Conservation (phyloP, 2,329 filamentous ascomycete genomes). For the Cryphonectria japonica region DNA sequence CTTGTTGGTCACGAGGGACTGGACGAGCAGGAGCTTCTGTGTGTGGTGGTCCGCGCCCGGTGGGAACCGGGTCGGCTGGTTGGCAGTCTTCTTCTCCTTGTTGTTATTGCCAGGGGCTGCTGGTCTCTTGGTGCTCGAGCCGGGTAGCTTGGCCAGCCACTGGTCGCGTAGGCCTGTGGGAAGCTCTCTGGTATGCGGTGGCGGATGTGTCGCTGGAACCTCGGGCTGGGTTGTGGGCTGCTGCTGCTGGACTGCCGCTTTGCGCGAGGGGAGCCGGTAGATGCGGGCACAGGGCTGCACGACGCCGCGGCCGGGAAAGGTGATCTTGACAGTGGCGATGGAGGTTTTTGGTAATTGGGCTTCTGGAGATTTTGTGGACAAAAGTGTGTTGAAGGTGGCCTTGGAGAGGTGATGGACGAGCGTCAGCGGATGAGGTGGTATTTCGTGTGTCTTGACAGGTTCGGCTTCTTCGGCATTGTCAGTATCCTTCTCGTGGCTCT, state of each 20-base stretch:
- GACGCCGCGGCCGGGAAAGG: conserved; percentile 70
- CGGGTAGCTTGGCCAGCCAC: conserved; percentile 62
- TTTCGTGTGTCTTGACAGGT: not conserved
- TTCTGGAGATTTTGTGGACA: conserved; percentile 32
- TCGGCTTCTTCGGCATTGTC: conserved; percentile 10
- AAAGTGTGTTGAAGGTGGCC: conserved; percentile 38
- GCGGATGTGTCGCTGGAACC: conserved; percentile 51
- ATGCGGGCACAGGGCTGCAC: conserved; percentile 76
- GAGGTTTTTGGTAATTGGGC: conserved; percentile 43
- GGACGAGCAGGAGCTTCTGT: conserved; percentile 50
- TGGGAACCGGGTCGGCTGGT: conserved; percentile 34
- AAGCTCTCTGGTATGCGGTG: conserved; percentile 35
- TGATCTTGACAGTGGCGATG: conserved; percentile 67
- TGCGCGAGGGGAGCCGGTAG: conserved; percentile 74
- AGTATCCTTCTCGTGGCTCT: conserved; percentile 22
- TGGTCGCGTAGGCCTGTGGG: conserved; percentile 61
- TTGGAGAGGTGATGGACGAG: conserved; percentile 45
- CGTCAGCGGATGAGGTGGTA: conserved; percentile 32
- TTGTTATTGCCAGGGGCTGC: conserved; percentile 29
- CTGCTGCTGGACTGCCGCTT: conserved; percentile 20
- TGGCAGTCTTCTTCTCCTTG: conserved; percentile 31
- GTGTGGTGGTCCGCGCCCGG: conserved; percentile 40
- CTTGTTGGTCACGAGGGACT: conserved; percentile 49
- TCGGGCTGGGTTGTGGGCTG: conserved; percentile 44
- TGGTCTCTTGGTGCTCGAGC: conserved; percentile 32